Evolutionary conservation across 2,329 filamentous ascomycete genomes (phyloP), one percentile per base, ranked within the genome.

Genomic region (Metarhizium guizhouense): DNA sequence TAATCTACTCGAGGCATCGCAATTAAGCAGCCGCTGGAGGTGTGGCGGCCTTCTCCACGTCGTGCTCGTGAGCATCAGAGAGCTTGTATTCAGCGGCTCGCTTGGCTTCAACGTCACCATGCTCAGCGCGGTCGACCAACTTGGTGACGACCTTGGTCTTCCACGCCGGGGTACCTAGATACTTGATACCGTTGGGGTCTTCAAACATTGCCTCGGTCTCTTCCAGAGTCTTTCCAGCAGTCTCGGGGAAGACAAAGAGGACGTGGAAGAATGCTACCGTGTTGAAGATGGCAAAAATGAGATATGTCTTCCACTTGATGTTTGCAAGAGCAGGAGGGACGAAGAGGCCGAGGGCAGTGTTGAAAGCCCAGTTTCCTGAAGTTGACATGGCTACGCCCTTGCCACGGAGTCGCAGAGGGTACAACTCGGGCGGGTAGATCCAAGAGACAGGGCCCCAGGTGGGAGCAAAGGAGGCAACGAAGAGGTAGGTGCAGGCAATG

Each of bases 401-500:
- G 55, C 76, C 77, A 57, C 78, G 73, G 32, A 77, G 71, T 50
- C 69, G 72, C 20, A 78, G 65, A 34, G 76, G 76, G 62, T 73
- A 75, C 29, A 76, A 67, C 67, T 87, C 84, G 16, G 82, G 80
- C 0, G 81, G 79, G 61, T 87, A 87, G 51, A 76, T 76, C 72
- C 73, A 77, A 52, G 73, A 75, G 3, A 76, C 72, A 1, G 77
- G 77, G n/a, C 75, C 76, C 74, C 74, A 76, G 14, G 75, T 77
- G 0, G 74, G 70, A 4, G 72, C 72, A 14, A 67, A 74, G 0
- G 69, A 72, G 0, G 81, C 81, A 18, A 85, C 81, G 54, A 85
- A 83, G 40, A 82, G 79, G 59, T 87, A 88, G 0, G 83, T 86
- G 60, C 78, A 84, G 2, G 54, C 83, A 55, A 88, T 87, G 54